phyloP scores from a whole-genome alignment of 257 asterid genomes.

The Datura wrightii region DNA sequence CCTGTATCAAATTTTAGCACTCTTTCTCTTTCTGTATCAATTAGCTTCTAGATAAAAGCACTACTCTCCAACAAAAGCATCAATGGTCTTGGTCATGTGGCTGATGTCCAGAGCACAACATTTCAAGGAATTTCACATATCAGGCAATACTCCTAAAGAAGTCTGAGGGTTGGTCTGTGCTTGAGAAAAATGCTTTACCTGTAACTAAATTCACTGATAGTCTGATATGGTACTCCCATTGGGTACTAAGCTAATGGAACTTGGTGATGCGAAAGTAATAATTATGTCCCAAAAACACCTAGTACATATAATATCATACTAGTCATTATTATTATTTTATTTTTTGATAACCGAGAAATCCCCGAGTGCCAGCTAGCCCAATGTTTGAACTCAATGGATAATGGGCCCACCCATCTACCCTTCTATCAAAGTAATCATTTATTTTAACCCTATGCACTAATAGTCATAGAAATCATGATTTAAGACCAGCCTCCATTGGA shows the following conservation, averaged over 20 bases:
- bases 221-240: neutral
- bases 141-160: neutral
- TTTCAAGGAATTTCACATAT: neutral
- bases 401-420: neutral
- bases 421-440: constrained; percentile 25
- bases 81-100: neutral
- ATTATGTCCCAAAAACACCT: constrained; percentile 8
- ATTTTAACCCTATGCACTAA: neutral
- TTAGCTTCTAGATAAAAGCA: neutral
- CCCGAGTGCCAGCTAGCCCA: neutral
- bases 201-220: neutral
- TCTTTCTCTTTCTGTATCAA: neutral
- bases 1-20: neutral
- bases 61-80: neutral
- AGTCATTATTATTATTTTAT: neutral
- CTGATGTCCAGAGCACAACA: neutral
- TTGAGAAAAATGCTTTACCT: neutral
- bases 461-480: neutral
- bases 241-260: constrained; percentile 5
- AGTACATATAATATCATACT: neutral
- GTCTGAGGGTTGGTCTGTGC: constrained; percentile 1
- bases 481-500: neutral
- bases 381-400: neutral
- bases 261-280: neutral
- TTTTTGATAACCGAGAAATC: neutral